Evolutionary conservation across 345 rosid genomes (phyloP), one percentile per base, ranked within the genome.

Genomic region (Turnera subulata): DNA sequence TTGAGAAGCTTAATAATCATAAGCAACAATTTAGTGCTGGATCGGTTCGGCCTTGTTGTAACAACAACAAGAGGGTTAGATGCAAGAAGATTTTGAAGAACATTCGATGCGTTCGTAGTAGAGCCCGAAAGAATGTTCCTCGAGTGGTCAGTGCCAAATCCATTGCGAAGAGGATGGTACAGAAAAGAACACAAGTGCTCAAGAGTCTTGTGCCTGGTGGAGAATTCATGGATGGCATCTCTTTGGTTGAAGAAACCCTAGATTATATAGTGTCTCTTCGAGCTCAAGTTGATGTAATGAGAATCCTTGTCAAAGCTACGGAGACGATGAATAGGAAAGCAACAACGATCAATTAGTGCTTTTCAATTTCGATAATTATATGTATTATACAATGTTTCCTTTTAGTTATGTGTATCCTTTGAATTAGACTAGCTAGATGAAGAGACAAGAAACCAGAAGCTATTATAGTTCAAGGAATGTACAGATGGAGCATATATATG

Each of bases 281-380:
- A 65, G 86, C 84, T 53, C 96, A 88, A 64, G 90, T 91, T 49
- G 93, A 80, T 72, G 89, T 77, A 46, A 91, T 91, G 96, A 70
- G 80, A 54, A 63, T 66, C 38, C 26, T 68, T 32, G 66, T 50
- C 13, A 53, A 50, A 26, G 69, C 39, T 32, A 26, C 52, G 1
- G 69, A 56, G 37, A 69, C 12, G 46, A 59, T 46, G 72, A 70
- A 55, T 48, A 42, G 47, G 54, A 65, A 71, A 29, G 35, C 35
- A 29, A 8, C 35, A 29, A n/a, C n/a, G n/a, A 29, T 29, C 35
- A 3, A 18, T n/a, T 16, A 50, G n/a, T 69, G 35, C 21, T n/a
- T 15, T 48, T 50, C 15, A 25, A 11, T 38, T 40, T n/a, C n/a
- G n/a, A 18, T 18, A 26, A 4, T 53, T n/a, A 37, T 55, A 23